Percentiles rank a stretch among this genome's conserved stretches.
These are phyloP conservation scores for Hippophae gyantsensis DNA, from an alignment of 306 rosid species.

Conservation along the genomic window DNA sequence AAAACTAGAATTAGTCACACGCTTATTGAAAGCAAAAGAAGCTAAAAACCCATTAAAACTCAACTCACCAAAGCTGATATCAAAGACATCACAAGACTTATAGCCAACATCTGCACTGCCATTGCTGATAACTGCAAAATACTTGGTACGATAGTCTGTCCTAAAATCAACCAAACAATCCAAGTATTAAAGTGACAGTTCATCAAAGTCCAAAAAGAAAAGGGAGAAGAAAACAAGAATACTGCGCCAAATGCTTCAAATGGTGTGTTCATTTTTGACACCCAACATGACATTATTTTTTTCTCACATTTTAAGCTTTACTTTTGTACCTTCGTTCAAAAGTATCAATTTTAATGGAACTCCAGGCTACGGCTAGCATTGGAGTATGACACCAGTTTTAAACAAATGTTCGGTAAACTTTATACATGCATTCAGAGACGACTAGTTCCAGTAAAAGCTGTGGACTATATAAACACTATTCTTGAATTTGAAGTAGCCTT, in stretches of 20 bases:
- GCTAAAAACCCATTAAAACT: not conserved
- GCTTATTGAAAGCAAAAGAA: not conserved
- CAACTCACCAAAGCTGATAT: constrained; percentile 61
- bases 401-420: too few species aligned
- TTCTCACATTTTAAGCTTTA: too few species aligned
- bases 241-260: not conserved
- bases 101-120: constrained; percentile 59
- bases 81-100: constrained; percentile 66
- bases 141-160: constrained; percentile 79
- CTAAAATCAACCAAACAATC: constrained; percentile 12
- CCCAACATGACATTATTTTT: too few species aligned
- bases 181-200: constrained; percentile 1
- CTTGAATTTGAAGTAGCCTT: too few species aligned
- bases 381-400: too few species aligned
- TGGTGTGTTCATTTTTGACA: too few species aligned
- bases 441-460: too few species aligned
- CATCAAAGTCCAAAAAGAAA: constrained; percentile 1
- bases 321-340: too few species aligned
- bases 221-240: not conserved
- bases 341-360: too few species aligned
- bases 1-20: constrained; percentile 8
- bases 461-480: too few species aligned
- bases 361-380: too few species aligned
- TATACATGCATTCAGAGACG: too few species aligned
- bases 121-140: constrained; percentile 65